Conservation (phyloP, 2,329 filamentous ascomycete genomes). For the Biscogniauxia mediterranea region DNA sequence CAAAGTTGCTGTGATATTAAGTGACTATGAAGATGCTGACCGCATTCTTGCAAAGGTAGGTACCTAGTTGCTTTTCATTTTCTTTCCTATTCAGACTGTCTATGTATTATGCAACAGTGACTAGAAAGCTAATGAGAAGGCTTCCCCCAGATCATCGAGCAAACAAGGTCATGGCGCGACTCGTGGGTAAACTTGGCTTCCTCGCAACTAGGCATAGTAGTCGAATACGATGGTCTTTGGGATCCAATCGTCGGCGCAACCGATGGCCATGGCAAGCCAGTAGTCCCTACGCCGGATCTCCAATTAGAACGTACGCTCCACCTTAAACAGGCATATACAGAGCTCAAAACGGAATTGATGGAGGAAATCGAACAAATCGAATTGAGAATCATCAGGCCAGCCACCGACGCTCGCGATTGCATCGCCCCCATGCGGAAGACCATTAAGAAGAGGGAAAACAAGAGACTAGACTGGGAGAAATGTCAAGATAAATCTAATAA, state of each 20-base stretch:
- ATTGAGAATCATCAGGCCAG: constrained; percentile 65
- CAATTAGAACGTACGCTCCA: constrained; percentile 64
- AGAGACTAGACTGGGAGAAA: constrained; percentile 77
- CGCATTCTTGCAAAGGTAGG: constrained; percentile 72
- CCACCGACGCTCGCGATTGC: constrained; percentile 64
- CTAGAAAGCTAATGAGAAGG: neutral
- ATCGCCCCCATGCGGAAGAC: constrained; percentile 75
- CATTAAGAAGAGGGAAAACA: constrained; percentile 82
- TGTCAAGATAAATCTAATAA: constrained; percentile 70
- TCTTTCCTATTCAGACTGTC: neutral
- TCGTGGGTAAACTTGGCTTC: constrained; percentile 72
- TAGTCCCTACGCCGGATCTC: constrained; percentile 58
- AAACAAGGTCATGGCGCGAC: constrained; percentile 73
- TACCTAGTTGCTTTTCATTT: constrained; percentile 35
- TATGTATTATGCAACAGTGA: neutral
- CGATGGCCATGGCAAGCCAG: constrained; percentile 52
- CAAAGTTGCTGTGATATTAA: constrained; percentile 70
- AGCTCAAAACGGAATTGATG: constrained; percentile 68
- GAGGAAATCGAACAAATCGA: constrained; percentile 73
- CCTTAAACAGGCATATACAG: constrained; percentile 65
- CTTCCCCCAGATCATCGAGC: constrained; percentile 64
- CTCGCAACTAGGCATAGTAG: constrained; percentile 64
- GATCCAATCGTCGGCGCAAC: constrained; percentile 70
- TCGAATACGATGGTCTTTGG: constrained; percentile 71
- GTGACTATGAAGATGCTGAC: constrained; percentile 79